Percentiles rank a stretch among this genome's conserved stretches.
Conservation (phyloP, 208 protist genomes). For the Leishmania martiniquensis region DNA sequence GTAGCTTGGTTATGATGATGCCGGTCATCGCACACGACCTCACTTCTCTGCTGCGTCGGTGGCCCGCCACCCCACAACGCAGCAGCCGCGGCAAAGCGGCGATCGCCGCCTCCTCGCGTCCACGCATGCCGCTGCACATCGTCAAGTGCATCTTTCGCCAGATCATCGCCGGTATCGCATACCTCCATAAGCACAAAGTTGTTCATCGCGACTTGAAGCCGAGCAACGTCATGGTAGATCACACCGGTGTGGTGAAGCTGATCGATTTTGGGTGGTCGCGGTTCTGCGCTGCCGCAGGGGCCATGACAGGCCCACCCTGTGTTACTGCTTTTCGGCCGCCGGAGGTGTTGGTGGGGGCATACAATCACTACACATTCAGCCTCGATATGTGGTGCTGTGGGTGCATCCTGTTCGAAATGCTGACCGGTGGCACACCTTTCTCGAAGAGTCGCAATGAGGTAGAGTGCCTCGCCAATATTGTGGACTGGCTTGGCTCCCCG, state of each 20-base stretch:
- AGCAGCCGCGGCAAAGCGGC: background rate
- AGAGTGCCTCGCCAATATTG: constrained; percentile 62
- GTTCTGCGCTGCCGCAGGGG: constrained; percentile 26
- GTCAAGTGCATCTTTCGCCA: constrained; percentile 87
- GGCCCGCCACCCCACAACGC: constrained; percentile 29
- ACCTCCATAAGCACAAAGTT: constrained; percentile 80
- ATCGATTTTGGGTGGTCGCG: constrained; percentile 92
- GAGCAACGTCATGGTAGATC: constrained; percentile 89
- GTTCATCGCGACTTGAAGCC: constrained; percentile 91
- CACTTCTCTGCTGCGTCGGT: constrained; percentile 59
- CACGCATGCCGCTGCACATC: constrained; percentile 70
- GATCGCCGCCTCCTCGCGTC: constrained; percentile 3
- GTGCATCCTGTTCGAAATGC: constrained; percentile 98
- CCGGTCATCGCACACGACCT: constrained; percentile 82
- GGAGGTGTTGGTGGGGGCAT: constrained; percentile 68
- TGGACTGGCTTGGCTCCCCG: constrained; percentile 83
- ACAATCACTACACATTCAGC: constrained; percentile 86
- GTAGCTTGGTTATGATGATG: constrained; percentile 73
- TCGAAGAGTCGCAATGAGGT: constrained; percentile 53
- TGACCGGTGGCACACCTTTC: constrained; percentile 96
- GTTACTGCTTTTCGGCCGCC: constrained; percentile 75
- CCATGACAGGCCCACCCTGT: constrained; percentile 81
- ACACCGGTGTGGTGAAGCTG: constrained; percentile 74
- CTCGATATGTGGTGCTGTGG: constrained; percentile 96
- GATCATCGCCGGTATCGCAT: constrained; percentile 72